Conservation (phyloP, 495 filamentous ascomycete species). For the Penicillium diatomitis region DNA sequence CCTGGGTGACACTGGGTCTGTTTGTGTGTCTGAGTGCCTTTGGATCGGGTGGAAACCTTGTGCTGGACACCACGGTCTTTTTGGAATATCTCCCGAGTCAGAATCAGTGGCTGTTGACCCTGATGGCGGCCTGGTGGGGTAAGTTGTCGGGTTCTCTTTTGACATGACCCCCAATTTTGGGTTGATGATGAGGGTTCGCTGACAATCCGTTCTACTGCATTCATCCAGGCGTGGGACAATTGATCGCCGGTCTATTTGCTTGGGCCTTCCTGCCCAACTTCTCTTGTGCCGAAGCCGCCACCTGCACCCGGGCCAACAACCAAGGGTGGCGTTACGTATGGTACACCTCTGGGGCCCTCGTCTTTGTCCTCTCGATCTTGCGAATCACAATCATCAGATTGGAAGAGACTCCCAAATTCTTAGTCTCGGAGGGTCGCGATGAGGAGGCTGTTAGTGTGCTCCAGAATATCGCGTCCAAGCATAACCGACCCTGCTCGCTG, state of each 20-base stretch:
- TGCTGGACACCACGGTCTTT: slow-evolving; percentile 57
- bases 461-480: slow-evolving; percentile 49
- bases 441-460: slow-evolving; percentile 51
- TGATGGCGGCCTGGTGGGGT: slow-evolving; percentile 46
- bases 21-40: slow-evolving; percentile 40
- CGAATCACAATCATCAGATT: slow-evolving; percentile 61
- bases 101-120: slow-evolving; percentile 38
- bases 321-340: slow-evolving; percentile 48
- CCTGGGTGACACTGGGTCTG: slow-evolving; percentile 39
- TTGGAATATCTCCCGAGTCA: slow-evolving; percentile 41
- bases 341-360: slow-evolving; percentile 54
- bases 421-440: slow-evolving; percentile 55
- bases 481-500: slow-evolving; percentile 53
- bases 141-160: neutral
- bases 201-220: neutral
- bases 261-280: slow-evolving; percentile 38
- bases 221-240: slow-evolving; percentile 12
- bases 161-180: too few relatives aligned
- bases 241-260: slow-evolving; percentile 31
- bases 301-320: slow-evolving; percentile 41
- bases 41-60: slow-evolving; percentile 57
- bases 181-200: too few relatives aligned
- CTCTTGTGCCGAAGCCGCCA: slow-evolving; percentile 16
- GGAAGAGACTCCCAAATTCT: slow-evolving; percentile 65
- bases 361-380: slow-evolving; percentile 54